These are phyloP conservation scores for Trichoderma atroviride DNA, from an alignment of 2,329 filamentous ascomycete species.

Conservation along the genomic window DNA sequence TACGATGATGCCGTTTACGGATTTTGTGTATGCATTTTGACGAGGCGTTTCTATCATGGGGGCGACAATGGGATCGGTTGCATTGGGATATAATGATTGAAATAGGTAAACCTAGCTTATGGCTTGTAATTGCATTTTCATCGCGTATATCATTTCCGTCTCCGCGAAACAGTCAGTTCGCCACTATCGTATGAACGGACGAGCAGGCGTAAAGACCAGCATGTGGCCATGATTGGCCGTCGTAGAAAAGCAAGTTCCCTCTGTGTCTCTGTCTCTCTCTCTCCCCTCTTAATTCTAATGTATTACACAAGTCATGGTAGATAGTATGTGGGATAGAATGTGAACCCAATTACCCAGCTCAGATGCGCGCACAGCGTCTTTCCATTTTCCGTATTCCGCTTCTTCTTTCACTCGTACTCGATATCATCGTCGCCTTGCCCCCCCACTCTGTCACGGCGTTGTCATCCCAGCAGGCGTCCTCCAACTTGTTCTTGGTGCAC, in stretches of 20 bases:
- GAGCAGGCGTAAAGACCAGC: neutral
- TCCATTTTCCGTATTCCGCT: neutral
- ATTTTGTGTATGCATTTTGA: conserved; percentile 22
- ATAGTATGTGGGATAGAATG: conserved; percentile 16
- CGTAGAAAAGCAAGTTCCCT: conserved; percentile 10
- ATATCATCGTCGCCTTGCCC: neutral
- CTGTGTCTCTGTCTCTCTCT: conserved; percentile 11
- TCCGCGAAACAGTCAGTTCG: neutral
- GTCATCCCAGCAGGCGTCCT: conserved; percentile 49
- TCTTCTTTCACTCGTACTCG: neutral
- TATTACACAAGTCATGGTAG: conserved; percentile 23
- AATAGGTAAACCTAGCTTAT: conserved; percentile 5
- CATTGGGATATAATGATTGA: conserved; percentile 12
- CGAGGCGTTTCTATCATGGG: conserved; percentile 25
- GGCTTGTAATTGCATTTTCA: conserved; percentile 14
- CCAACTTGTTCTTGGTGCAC: conserved; percentile 99
- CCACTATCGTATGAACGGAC: neutral
- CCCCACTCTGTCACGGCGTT: neutral
- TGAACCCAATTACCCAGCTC: conserved; percentile 17
- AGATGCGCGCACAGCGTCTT: neutral
- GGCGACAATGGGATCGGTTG: conserved; percentile 4
- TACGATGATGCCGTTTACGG: conserved; percentile 17
- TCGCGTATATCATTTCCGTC: conserved; percentile 2
- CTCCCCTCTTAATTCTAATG: conserved; percentile 9
- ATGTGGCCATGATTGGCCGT: neutral